These are phyloP conservation scores for Andalucia godoyi DNA, from an alignment of 78 protist species.

Conservation along the genomic window DNA sequence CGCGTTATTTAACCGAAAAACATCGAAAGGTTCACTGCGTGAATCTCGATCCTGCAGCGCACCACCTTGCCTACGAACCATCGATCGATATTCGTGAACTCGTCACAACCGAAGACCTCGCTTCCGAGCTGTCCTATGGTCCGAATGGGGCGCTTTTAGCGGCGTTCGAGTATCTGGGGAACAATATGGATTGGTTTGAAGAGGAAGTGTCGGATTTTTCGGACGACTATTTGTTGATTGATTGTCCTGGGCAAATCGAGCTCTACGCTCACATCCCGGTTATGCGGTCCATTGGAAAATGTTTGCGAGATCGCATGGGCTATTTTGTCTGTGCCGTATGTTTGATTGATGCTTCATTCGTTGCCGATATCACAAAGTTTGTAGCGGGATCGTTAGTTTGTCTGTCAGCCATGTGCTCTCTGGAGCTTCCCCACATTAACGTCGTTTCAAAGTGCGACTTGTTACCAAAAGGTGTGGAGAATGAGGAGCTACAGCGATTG, in stretches of 20 bases:
- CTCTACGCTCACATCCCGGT: slow-evolving; percentile 80
- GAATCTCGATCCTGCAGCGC: slow-evolving; percentile 98
- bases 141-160: slow-evolving; percentile 96
- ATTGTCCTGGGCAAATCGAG: slow-evolving; percentile 97
- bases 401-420: slow-evolving; percentile 75
- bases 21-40: slow-evolving; percentile 70
- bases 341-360: slow-evolving; percentile 73
- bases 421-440: slow-evolving; percentile 87
- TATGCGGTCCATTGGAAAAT: slow-evolving; percentile 43
- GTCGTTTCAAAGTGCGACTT: slow-evolving; percentile 85
- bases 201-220: slow-evolving; percentile 76
- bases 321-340: slow-evolving; percentile 48
- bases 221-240: slow-evolving; percentile 90
- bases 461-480: too few relatives aligned
- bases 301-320: slow-evolving; percentile 37
- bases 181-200: slow-evolving; percentile 71
- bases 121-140: slow-evolving; percentile 83
- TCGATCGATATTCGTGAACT: slow-evolving; percentile 79
- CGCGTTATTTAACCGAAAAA: slow-evolving; percentile 39
- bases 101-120: slow-evolving; percentile 74
- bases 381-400: slow-evolving; percentile 54
- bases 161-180: slow-evolving; percentile 83
- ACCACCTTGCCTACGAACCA: slow-evolving; percentile 54
- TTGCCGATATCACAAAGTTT: slow-evolving; percentile 30
- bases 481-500: slow-evolving; percentile 1